Evolutionary conservation across 352 stramenopile genomes (phyloP).

Genomic region (Phytophthora sp.): DNA sequence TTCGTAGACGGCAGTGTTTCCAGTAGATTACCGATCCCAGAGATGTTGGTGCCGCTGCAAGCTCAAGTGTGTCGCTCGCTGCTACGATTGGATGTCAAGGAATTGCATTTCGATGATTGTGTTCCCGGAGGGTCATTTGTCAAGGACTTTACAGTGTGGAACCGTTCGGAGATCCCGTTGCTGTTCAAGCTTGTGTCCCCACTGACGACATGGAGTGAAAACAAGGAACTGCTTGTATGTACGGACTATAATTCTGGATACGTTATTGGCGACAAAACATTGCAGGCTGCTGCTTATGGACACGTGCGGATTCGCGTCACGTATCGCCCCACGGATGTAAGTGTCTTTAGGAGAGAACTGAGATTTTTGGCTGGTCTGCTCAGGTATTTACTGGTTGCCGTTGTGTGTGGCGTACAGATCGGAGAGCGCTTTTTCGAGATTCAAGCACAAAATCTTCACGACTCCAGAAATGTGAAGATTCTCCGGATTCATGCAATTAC

Average conservation of each 20-base stretch:
- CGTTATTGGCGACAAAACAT: constrained; percentile 77
- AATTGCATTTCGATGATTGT: constrained; percentile 90
- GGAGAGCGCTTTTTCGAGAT: constrained; percentile 89
- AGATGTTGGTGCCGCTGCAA: constrained; percentile 81
- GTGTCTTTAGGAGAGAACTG: constrained; percentile 1
- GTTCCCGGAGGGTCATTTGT: constrained; percentile 87
- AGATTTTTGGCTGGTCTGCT: neutral
- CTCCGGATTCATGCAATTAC: constrained; percentile 87
- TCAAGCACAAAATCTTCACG: constrained; percentile 86
- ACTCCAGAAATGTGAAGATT: constrained; percentile 87
- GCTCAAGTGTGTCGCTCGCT: constrained; percentile 85
- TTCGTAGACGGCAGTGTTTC: constrained; percentile 37
- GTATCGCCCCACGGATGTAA: constrained; percentile 82
- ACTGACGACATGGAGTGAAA: constrained; percentile 67
- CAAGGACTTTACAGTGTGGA: constrained; percentile 92
- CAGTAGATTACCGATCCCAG: constrained; percentile 44
- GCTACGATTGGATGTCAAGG: constrained; percentile 85
- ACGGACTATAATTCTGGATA: constrained; percentile 90
- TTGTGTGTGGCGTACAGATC: constrained; percentile 48
- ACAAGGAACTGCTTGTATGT: constrained; percentile 76
- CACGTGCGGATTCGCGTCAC: constrained; percentile 88
- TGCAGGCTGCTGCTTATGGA: constrained; percentile 83
- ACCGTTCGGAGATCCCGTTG: constrained; percentile 88
- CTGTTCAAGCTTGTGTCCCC: constrained; percentile 87
- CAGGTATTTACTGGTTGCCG: constrained; percentile 20